Percentiles rank a stretch among this genome's conserved stretches.
phyloP scores from a whole-genome alignment of 805 yeast genomes.

The Komagataella ulmi region DNA sequence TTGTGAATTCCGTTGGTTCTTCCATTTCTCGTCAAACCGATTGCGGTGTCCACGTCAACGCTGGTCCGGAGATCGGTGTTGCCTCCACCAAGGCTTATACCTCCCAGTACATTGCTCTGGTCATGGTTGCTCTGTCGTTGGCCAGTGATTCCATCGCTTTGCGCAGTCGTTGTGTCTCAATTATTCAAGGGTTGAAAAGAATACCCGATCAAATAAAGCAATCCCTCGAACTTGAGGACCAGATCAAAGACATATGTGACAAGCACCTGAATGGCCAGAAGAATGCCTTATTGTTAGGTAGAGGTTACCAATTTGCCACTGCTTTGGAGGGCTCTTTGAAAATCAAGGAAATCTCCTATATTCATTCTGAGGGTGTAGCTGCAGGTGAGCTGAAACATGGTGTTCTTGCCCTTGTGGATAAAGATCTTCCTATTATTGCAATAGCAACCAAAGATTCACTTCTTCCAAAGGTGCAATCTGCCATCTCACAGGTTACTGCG shows the following conservation, averaged over 20 bases:
- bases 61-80: conserved; percentile 99
- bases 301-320: conserved; percentile 95
- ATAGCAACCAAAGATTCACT: conserved; percentile 94
- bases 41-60: conserved; percentile 98
- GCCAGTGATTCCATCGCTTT: conserved; percentile 83
- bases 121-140: conserved; percentile 90
- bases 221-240: conserved; percentile 60
- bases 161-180: conserved; percentile 64
- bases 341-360: conserved; percentile 95
- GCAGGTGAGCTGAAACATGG: conserved; percentile 99
- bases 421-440: conserved; percentile 84
- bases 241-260: conserved; percentile 66
- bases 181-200: conserved; percentile 70
- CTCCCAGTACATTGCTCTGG: conserved; percentile 93
- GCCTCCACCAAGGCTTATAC: conserved; percentile 99
- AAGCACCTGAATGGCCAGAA: conserved; percentile 65
- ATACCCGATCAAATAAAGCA: conserved; percentile 79
- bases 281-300: conserved; percentile 82
- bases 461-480: conserved; percentile 91
- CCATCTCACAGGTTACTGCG: conserved; percentile 93
- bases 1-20: conserved; percentile 95
- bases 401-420: conserved; percentile 92
- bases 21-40: conserved; percentile 93
- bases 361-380: conserved; percentile 98
- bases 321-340: conserved; percentile 98